A percentile compares a stretch with the other conserved stretches of the same genome.
These are phyloP conservation scores for Corymbia citriodora DNA, from an alignment of 441 rosid species.

Conservation along the genomic window DNA sequence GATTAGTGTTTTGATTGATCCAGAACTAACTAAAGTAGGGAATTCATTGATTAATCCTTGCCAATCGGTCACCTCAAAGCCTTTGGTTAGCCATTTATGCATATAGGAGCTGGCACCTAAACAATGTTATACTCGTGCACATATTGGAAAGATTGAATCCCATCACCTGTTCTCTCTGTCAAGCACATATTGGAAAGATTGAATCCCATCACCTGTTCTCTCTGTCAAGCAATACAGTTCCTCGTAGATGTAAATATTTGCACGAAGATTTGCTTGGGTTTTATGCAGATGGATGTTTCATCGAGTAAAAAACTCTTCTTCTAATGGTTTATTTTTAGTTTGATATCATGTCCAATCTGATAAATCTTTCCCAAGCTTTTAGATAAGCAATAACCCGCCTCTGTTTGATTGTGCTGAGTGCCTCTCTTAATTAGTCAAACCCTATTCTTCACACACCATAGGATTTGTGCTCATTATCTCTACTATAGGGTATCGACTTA, in stretches of 20 bases:
- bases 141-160: neutral
- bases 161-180: neutral
- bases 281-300: neutral
- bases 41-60: neutral
- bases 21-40: neutral
- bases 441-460: neutral
- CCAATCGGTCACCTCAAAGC: fast-evolving
- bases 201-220: neutral
- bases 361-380: neutral
- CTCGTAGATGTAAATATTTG: too few relatives aligned
- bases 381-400: neutral
- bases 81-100: neutral
- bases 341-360: neutral
- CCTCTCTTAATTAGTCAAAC: neutral
- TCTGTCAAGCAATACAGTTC: neutral
- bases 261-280: neutral
- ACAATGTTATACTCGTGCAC: neutral
- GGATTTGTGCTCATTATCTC: neutral
- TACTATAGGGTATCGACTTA: neutral
- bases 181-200: neutral
- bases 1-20: neutral
- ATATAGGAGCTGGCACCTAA: fast-evolving
- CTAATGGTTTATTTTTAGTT: neutral
- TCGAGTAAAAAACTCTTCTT: neutral
- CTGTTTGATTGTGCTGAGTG: neutral